phyloP scores from a whole-genome alignment of 306 rosid genomes.

The Acacia melanoxylon region DNA sequence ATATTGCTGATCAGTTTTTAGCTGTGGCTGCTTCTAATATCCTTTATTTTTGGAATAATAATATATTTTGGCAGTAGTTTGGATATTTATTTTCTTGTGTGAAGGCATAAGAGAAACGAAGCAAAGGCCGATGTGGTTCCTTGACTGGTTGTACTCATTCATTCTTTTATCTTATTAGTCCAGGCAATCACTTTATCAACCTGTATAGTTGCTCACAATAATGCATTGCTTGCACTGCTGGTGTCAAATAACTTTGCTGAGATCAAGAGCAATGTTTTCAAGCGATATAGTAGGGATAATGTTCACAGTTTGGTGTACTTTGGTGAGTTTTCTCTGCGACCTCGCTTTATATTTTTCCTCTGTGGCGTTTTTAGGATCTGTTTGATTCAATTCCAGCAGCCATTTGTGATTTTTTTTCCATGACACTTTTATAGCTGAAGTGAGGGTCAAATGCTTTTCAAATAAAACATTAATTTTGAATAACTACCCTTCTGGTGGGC shows the following conservation, averaged over 20 bases:
- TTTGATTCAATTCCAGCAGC: slow-evolving; percentile 11
- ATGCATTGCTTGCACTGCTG: slow-evolving; percentile 88
- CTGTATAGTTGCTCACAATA: slow-evolving; percentile 95
- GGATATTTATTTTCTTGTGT: slow-evolving; percentile 27
- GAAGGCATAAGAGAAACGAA: not conserved
- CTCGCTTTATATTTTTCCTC: not conserved
- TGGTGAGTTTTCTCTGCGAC: slow-evolving; percentile 57
- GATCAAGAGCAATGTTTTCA: slow-evolving; percentile 94
- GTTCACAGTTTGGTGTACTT: slow-evolving; percentile 92
- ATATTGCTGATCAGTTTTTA: slow-evolving; percentile 67
- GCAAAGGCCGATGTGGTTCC: slow-evolving; percentile 48
- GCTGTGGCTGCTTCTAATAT: slow-evolving; percentile 94
- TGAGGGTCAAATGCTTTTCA: not conserved
- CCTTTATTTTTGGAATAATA: slow-evolving; percentile 46
- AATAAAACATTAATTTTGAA: not conserved
- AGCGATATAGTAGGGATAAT: slow-evolving; percentile 87
- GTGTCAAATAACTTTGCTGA: slow-evolving; percentile 97
- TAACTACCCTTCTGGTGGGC: not conserved
- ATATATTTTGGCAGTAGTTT: slow-evolving; percentile 14
- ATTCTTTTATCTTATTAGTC: slow-evolving; percentile 93
- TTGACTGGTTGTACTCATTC: slow-evolving; percentile 75
- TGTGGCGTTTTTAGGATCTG: not conserved
- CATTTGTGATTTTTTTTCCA: not conserved
- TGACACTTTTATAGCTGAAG: not conserved
- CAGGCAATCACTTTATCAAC: slow-evolving; percentile 99